Evolutionary conservation across 208 protist genomes (phyloP).

Genomic region (Acanthamoeba rhysodes): DNA sequence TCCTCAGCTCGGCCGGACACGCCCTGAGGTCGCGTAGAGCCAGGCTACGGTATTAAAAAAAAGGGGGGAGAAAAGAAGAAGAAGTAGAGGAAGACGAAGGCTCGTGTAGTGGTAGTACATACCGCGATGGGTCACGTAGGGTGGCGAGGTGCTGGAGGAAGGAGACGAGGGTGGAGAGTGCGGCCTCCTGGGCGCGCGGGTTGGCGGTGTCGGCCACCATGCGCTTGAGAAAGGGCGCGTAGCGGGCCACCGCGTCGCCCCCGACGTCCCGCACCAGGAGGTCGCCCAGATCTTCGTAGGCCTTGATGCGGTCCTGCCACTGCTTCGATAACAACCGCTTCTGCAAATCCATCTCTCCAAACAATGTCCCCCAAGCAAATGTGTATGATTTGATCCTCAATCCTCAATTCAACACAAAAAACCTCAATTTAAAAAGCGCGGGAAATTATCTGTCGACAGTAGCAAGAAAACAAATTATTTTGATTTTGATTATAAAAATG

Average conservation of each 20-base stretch:
- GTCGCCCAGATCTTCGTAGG: constrained; percentile 56
- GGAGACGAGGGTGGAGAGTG: constrained; percentile 14
- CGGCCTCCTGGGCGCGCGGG: constrained; percentile 57
- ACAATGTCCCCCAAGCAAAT: not conserved
- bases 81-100: too few species aligned
- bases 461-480: too few species aligned
- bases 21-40: not conserved
- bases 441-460: too few species aligned
- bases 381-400: too few species aligned
- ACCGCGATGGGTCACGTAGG: not conserved
- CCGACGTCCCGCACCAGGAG: not conserved
- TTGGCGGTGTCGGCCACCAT: constrained; percentile 63
- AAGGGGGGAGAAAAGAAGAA: not conserved
- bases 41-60: not conserved
- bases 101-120: too few species aligned
- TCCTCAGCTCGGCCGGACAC: not conserved
- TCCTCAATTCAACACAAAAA: too few species aligned
- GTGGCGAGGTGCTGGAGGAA: not conserved
- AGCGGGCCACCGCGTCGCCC: not conserved
- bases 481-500: too few species aligned
- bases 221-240: constrained; percentile 60
- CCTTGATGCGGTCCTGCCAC: constrained; percentile 59
- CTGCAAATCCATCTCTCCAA: constrained; percentile 7
- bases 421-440: too few species aligned
- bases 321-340: constrained; percentile 64